Percentiles rank a stretch among this genome's conserved stretches.
Conservation (phyloP, 139 green algal genomes). For the Closterium sp. region DNA sequence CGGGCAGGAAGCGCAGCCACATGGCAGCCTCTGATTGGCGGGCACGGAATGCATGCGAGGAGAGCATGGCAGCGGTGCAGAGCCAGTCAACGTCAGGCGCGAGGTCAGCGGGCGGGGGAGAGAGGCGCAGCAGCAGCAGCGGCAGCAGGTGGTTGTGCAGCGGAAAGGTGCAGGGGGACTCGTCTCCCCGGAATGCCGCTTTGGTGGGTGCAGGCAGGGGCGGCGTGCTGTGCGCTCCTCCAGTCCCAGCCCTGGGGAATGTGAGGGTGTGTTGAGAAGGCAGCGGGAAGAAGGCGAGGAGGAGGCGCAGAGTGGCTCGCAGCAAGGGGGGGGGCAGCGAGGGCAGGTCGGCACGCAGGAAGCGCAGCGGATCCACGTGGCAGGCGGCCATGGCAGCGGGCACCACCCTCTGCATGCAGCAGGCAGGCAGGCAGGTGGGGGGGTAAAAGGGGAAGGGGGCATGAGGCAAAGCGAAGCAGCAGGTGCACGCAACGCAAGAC, state of each 20-base stretch:
- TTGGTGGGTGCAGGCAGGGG: not conserved
- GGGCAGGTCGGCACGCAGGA: not conserved
- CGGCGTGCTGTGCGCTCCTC: too few relatives aligned
- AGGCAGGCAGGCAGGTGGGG: too few relatives aligned
- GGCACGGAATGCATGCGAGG: not conserved
- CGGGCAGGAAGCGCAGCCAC: not conserved
- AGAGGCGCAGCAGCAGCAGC: not conserved
- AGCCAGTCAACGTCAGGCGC: not conserved
- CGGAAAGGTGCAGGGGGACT: not conserved
- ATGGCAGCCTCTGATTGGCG: not conserved
- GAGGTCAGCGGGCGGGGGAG: not conserved
- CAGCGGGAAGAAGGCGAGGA: not conserved
- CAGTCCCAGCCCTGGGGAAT: not conserved
- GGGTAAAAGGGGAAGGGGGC: not conserved
- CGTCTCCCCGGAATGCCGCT: too few relatives aligned
- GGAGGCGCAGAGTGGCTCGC: not conserved
- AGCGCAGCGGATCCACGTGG: not conserved
- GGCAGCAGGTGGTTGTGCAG: not conserved
- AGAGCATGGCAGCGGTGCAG: not conserved
- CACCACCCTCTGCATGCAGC: not conserved
- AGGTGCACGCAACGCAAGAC: too few relatives aligned
- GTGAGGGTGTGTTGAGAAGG: not conserved
- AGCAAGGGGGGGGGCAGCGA: not conserved
- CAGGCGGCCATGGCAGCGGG: not conserved
- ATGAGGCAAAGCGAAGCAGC: not conserved